These are phyloP conservation scores for Grosmannia serpens DNA, from an alignment of 2,329 filamentous ascomycete species.

Conservation along the genomic window DNA sequence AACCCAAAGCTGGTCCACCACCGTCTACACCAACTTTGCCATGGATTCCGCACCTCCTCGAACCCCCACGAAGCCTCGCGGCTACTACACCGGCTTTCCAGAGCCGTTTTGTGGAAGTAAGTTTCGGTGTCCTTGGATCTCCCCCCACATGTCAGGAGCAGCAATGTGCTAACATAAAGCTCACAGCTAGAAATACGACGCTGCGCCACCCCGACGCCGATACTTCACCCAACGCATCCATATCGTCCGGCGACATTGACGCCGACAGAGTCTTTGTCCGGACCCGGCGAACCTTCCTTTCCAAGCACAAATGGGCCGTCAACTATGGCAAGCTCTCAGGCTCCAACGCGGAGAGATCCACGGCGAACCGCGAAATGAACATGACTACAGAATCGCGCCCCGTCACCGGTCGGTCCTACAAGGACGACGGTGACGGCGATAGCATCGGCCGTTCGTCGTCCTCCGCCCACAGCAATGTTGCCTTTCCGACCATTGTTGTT, in stretches of 20 bases:
- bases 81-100: slow-evolving; percentile 37
- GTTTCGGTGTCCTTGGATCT: slow-evolving; percentile 11
- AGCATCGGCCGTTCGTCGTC: slow-evolving; percentile 15
- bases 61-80: slow-evolving; percentile 5
- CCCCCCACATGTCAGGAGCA: background rate
- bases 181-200: slow-evolving; percentile 42
- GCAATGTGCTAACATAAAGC: background rate
- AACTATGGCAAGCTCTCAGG: slow-evolving; percentile 33
- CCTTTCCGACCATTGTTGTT: background rate
- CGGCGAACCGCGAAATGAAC: slow-evolving; percentile 7
- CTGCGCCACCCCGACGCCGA: slow-evolving; percentile 51
- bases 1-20: slow-evolving; percentile 13
- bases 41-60: slow-evolving; percentile 4
- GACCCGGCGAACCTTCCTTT: slow-evolving; percentile 33
- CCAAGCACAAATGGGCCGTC: slow-evolving; percentile 34
- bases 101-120: slow-evolving; percentile 36
- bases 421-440: slow-evolving; percentile 27
- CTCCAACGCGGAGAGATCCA: slow-evolving; percentile 9
- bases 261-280: slow-evolving; percentile 29
- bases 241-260: slow-evolving; percentile 42
- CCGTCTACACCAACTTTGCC: slow-evolving; percentile 5
- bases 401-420: slow-evolving; percentile 16
- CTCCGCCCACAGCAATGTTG: background rate
- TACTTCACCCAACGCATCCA: slow-evolving; percentile 42
- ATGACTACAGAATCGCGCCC: slow-evolving; percentile 3